A percentile compares a stretch with the other conserved stretches of the same genome.
Conservation (phyloP, 2,329 filamentous ascomycete genomes). For the Paraconiothyrium brasiliense region DNA sequence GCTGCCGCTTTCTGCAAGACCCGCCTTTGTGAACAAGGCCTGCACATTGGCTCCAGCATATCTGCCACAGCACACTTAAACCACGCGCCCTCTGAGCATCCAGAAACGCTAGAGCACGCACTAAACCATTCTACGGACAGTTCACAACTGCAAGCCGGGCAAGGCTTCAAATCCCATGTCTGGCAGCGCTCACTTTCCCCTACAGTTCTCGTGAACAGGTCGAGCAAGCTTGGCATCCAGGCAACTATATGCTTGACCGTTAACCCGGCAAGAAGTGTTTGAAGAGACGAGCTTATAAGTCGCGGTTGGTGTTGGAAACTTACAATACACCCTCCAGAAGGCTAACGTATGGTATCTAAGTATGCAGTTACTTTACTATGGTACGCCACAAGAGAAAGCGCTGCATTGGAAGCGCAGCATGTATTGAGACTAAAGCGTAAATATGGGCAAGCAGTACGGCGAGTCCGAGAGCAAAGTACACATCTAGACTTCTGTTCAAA, state of each 20-base stretch:
- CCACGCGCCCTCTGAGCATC: background rate
- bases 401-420: no score
- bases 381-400: no score
- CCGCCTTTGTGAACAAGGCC: background rate
- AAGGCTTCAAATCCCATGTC: background rate
- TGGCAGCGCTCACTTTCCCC: background rate
- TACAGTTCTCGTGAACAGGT: background rate
- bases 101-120: background rate
- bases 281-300: conserved; percentile 4
- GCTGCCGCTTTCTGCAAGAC: no score
- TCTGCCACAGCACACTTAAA: background rate
- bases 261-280: background rate
- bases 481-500: no score
- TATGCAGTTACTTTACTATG: no score
- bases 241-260: conserved; percentile 1
- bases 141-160: background rate
- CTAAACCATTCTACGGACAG: background rate
- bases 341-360: no score
- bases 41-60: background rate
- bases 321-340: no score
- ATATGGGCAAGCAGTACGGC: no score
- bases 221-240: background rate
- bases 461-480: no score
- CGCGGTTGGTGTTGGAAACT: no score
- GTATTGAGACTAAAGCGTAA: no score